Percentiles rank a stretch among this genome's conserved stretches.
phyloP scores from a whole-genome alignment of 352 stramenopile species.

The Saprolegnia diclina region DNA sequence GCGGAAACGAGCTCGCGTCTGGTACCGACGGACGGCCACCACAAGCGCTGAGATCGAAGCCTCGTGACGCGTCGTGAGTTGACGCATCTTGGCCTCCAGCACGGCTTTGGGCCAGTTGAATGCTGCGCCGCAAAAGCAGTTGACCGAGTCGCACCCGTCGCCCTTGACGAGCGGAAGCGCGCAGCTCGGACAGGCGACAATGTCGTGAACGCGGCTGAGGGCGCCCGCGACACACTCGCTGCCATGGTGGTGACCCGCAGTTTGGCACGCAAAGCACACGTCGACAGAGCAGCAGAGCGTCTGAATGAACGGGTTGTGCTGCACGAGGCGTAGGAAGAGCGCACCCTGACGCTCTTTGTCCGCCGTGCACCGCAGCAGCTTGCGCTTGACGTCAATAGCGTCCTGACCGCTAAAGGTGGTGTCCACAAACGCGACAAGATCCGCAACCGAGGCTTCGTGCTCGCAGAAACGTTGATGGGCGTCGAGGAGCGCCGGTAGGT shows the following conservation, averaged over 20 bases:
- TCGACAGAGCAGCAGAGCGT: conserved; percentile 6
- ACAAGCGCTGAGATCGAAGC: not conserved
- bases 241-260: conserved; percentile 5
- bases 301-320: not conserved
- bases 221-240: not conserved
- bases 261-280: conserved; percentile 14
- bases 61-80: not conserved
- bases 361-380: not conserved
- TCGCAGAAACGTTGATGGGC: not conserved
- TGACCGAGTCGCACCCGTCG: conserved; percentile 19
- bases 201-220: not conserved
- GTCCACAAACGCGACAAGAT: not conserved
- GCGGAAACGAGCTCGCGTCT: not conserved
- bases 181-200: not conserved
- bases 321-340: conserved; percentile 10
- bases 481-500: not conserved
- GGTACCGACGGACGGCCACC: not conserved
- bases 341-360: conserved; percentile 6
- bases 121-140: conserved; percentile 9
- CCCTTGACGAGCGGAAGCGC: conserved; percentile 15
- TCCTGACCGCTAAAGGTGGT: not conserved
- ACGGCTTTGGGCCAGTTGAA: not conserved
- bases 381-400: not conserved
- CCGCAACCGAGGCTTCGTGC: not conserved
- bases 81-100: not conserved